Base-by-base conservation (phyloP, 257 asterid species). In the Rhazya stricta region DNA sequence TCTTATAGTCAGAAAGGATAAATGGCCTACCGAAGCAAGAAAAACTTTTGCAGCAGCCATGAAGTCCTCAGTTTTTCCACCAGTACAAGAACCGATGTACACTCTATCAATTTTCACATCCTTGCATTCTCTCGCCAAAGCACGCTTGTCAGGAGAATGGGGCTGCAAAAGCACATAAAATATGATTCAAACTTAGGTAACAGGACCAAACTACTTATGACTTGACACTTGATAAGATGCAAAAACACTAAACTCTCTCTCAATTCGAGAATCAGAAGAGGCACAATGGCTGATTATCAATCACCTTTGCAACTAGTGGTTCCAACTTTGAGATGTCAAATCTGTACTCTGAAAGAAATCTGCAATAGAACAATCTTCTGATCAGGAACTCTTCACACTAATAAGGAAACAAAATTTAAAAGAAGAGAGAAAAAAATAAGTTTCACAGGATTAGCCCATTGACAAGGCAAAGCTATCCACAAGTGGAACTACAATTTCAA, bases 51-150 rank as follows among this genome's bases (percentile, higher is more conserved):
- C 99, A 75, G 97, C 97, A 74, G 97, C 97, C 96, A 92, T 86
- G 81, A 94, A 94, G 86, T 94, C 99, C 82, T 94, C 98, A 3
- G 96, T 90, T 82, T 94, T 94, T 23, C 97, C 97, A 87, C 99
- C 96, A 71, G 97, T 92, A 81, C 99, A 94, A 61, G 97, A 94
- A 79, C 99, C 99, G 74, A 92, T 92, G 72, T 94, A 94, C 23
- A 93, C 98, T 82, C 98, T 85, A 81, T 91, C 97, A 57, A 91
- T 93, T 78, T 93, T 90, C 84, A 92, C 96, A 78, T 92, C 96
- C 86, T 87, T 85, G 89, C 99, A 92, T 84, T 92, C 98, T 83
- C 98, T 84, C 34, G 98, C 98, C 84, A 92, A 85, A 75, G 98
- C 99, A 67, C 96, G 97, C 70, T 94, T 94, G 85, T 87, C 99